Base-by-base conservation (phyloP, 164 flowering plant species). In the Piper longum region DNA sequence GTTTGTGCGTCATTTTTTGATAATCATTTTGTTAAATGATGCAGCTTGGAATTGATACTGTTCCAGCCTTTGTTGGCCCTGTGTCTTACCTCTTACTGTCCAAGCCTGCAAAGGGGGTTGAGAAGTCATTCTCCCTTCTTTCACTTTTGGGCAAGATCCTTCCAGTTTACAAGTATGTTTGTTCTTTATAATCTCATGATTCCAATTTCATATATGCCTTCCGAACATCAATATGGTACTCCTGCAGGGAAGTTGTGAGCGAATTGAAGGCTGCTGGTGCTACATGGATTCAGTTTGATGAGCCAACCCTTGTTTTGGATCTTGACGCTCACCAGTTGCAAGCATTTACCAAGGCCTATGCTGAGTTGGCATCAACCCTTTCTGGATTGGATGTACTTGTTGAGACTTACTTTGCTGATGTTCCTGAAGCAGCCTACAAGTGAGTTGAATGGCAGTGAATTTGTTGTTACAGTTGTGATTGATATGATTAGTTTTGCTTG, bases 51-150 rank as follows among this genome's bases (percentile, higher is more conserved):
- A 68, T 89, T 2, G 85, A 86, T 18, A 89, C 96, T 17, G 84
- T 86, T 59, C 96, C 96, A 11, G 85, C 83, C 26, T 75, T 89
- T 68, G 67, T 89, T 62, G 93, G 96, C 19, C 96, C 96, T 39
- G 87, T 89, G 11, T 82, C 92, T 13, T 88, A 86, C 79, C 74
- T 86, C 77, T 72, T 86, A 80, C 77, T 85, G 6, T 86, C 93
- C 5, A 89, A 89, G 71, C 87, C 89, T 55, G 91, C 91, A 26
- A 89, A 85, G 82, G 96, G 91, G 68, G 89, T 85, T 39, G 88
- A 82, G 67, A 86, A 86, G 62, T 69, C 84, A 48, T 89, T 89
- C 57, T 59, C 77, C 60, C 81, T 79, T 66, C 87, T 89, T 12
- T 85, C 93, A 59, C 86, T 89, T 26, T 74, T 89, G 48, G 80